Evolutionary conservation across 106 monocot species (phyloP), one percentile per base, ranked within the genome.

Genomic region (Agapanthus africanus): DNA sequence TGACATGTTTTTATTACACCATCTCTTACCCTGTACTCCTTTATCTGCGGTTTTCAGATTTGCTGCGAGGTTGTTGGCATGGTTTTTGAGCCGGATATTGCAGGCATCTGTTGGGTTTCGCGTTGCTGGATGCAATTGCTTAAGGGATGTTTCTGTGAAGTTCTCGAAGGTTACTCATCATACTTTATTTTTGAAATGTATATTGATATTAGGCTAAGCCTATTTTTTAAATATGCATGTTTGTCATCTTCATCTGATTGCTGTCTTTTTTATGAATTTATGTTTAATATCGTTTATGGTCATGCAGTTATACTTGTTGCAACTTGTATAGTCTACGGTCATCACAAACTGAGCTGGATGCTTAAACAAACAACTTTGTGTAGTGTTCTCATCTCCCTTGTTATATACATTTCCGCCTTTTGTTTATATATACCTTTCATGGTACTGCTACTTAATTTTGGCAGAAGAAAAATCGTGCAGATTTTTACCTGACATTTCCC

Each of bases 51-150:
- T 71, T 46, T 46, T 14, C 75, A 90, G 89, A 63, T 85, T 90
- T 76, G 80, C 89, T 56, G 49, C 89, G 11, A 79, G 82, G 60
- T 66, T 90, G 72, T 49, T 90, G 67, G 78, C 89, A 63, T 90
- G 82, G 82, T 85, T 85, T 71, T 76, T 90, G 66, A 90, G 85
- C 73, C 71, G 82, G 7, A 68, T 76, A 75, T 54, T 85, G 54
- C 54, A 69, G 40, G 85, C 77, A 67, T 90, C 85, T 52, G 85
- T 90, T 50, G 74, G 68, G 2, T 90, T 90, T 68, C 85, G 72
- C 14, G 89, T 90, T 62, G 89, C 89, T 59, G 85, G 85, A 25
- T 90, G 78, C 71, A 90, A 85, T 66, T 90, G 85, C 60, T 63
- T 90, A 66, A 77, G 89, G 49, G 89, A 90, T 73, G 75, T 90